A percentile compares a stretch with the other conserved stretches of the same genome.
Evolutionary conservation across 2,329 filamentous ascomycete genomes (phyloP).

Genomic region (Alternaria hordeiaustralica): DNA sequence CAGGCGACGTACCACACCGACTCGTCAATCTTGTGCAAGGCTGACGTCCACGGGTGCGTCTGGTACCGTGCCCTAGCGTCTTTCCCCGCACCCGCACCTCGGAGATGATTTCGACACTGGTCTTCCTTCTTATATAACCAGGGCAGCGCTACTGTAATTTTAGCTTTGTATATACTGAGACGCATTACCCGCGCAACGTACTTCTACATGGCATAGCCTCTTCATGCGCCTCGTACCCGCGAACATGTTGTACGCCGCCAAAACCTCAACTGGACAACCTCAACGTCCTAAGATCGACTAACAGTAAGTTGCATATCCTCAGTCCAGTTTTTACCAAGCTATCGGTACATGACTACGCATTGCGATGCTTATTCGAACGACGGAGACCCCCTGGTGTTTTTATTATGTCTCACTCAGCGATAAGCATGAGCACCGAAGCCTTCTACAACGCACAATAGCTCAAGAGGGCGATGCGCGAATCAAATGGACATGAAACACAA

Average conservation of each 20-base stretch:
- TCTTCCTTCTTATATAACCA: not conserved
- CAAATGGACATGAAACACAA: not conserved
- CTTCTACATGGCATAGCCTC: not conserved
- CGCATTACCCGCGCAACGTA: not conserved
- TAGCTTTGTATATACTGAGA: not conserved
- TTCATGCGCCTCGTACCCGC: not conserved
- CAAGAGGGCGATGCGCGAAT: not conserved
- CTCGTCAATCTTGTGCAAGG: not conserved
- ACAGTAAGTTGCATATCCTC: not conserved
- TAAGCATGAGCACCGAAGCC: not conserved
- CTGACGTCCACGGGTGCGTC: not conserved
- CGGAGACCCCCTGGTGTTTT: not conserved
- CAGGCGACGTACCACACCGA: not conserved
- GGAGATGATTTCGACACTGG: not conserved
- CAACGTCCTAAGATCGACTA: not conserved
- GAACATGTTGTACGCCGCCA: not conserved
- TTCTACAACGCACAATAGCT: not conserved
- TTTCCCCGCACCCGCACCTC: conserved; percentile 4
- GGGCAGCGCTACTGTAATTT: not conserved
- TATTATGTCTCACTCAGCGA: not conserved
- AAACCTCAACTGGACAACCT: not conserved
- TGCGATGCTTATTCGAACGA: not conserved
- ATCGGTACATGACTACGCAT: not conserved
- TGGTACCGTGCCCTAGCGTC: not conserved
- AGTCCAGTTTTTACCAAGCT: not conserved